Conservation (phyloP, 768 basidiomycete species). For the Dentipellis fragilis region DNA sequence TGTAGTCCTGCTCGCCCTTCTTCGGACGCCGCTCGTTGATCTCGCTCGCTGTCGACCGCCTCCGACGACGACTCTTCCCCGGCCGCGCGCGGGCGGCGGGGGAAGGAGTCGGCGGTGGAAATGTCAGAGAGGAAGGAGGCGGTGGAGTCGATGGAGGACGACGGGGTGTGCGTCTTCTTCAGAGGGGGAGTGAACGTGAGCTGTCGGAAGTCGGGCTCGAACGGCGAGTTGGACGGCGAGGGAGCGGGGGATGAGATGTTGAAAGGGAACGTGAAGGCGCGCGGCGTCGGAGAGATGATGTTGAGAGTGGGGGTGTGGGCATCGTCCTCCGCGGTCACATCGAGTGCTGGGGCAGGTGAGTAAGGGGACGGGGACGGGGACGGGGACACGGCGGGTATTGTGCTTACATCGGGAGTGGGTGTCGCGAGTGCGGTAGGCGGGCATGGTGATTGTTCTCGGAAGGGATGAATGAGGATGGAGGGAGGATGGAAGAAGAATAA, state of each 20-base stretch:
- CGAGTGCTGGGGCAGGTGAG: slow-evolving; percentile 43
- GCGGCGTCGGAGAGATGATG: slow-evolving; percentile 59
- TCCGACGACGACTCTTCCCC: slow-evolving; percentile 17
- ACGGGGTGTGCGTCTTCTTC: slow-evolving; percentile 29
- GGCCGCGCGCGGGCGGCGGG: slow-evolving; percentile 17
- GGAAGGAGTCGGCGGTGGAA: slow-evolving; percentile 15
- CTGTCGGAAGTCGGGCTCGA: slow-evolving; percentile 56
- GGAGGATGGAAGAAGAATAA: slow-evolving; percentile 7
- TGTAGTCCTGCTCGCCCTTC: slow-evolving; percentile 74
- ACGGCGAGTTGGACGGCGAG: slow-evolving; percentile 59
- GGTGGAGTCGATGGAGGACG: slow-evolving; percentile 32
- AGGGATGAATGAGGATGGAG: slow-evolving; percentile 5
- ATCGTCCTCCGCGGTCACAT: slow-evolving; percentile 57
- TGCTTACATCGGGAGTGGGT: slow-evolving; percentile 43
- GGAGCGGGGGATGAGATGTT: slow-evolving; percentile 35
- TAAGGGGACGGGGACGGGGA: neutral
- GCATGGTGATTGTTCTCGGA: slow-evolving; percentile 45
- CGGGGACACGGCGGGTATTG: neutral
- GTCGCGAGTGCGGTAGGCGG: slow-evolving; percentile 72
- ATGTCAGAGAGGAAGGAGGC: slow-evolving; percentile 25
- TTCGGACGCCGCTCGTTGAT: slow-evolving; percentile 30
- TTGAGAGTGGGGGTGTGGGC: slow-evolving; percentile 42
- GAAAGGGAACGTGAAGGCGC: slow-evolving; percentile 54
- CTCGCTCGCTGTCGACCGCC: slow-evolving; percentile 25
- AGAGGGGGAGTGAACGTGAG: slow-evolving; percentile 35